phyloP scores from a whole-genome alignment of 1,284 basidiomycete genomes.

The Xerocomus cyaneibrunnescens region DNA sequence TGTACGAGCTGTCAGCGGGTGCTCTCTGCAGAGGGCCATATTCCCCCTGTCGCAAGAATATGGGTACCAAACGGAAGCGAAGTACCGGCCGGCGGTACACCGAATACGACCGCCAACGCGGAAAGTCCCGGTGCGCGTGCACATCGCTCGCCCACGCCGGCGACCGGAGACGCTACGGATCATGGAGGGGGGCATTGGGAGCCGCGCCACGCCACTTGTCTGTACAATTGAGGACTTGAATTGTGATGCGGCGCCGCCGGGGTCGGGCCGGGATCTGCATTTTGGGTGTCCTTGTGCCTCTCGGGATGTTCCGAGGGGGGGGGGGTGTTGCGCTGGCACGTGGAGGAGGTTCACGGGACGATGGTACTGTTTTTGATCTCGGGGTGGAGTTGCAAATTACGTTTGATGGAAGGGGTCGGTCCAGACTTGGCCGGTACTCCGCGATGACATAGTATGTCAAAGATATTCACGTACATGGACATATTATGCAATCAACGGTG shows the following conservation, averaged over 20 bases:
- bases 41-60: slow-evolving; percentile 65
- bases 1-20: slow-evolving; percentile 62
- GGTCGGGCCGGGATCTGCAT: slow-evolving; percentile 1
- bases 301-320: not conserved
- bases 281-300: slow-evolving; percentile 1
- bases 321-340: slow-evolving; percentile 6
- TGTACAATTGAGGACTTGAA: slow-evolving; percentile 31
- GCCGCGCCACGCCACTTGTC: slow-evolving; percentile 53
- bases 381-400: slow-evolving; percentile 10
- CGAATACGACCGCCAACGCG: not conserved
- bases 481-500: not conserved
- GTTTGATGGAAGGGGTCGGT: slow-evolving; percentile 13
- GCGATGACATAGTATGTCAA: slow-evolving; percentile 23
- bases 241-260: not conserved
- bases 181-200: slow-evolving; percentile 43
- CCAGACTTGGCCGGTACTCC: slow-evolving; percentile 19
- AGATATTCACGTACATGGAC: not conserved
- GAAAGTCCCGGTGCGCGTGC: not conserved
- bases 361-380: not conserved
- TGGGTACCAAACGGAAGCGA: slow-evolving; percentile 41
- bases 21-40: slow-evolving; percentile 62
- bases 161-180: slow-evolving; percentile 8
- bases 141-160: not conserved
- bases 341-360: slow-evolving; percentile 2
- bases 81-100: not conserved